Conservation (phyloP, 768 basidiomycete species). For the Trametopsis cervina region DNA sequence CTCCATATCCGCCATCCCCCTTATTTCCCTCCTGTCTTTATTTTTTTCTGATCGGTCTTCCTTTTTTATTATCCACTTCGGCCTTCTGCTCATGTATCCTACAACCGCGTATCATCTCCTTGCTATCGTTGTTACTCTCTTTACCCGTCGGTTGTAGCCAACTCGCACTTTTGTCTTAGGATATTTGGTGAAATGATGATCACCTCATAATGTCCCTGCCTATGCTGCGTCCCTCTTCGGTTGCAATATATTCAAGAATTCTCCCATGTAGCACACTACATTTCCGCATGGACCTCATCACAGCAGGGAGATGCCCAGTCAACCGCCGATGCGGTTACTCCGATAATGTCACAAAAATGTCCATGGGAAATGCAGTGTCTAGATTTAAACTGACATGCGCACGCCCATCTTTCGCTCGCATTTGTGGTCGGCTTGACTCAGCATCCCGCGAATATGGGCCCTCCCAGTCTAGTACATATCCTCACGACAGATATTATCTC, state of each 20-base stretch:
- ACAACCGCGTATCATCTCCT: conserved; percentile 15
- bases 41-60: conserved; percentile 14
- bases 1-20: not conserved
- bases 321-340: conserved; percentile 14
- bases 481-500: conserved; percentile 9
- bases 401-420: conserved; percentile 1
- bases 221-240: conserved; percentile 5
- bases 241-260: conserved; percentile 7
- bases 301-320: conserved; percentile 9
- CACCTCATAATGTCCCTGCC: conserved; percentile 9
- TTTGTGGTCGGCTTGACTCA: conserved; percentile 7
- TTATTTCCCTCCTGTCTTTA: conserved; percentile 1
- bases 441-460: conserved; percentile 13
- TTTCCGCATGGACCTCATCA: conserved; percentile 10
- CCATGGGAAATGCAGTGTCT: not conserved
- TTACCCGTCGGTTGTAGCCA: conserved; percentile 13
- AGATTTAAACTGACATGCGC: conserved; percentile 7
- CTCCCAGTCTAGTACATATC: conserved; percentile 2
- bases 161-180: conserved; percentile 5
- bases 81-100: conserved; percentile 11
- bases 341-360: conserved; percentile 17
- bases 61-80: conserved; percentile 18
- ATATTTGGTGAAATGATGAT: conserved; percentile 14
- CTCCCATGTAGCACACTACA: conserved; percentile 10
- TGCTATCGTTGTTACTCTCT: conserved; percentile 12